Evolutionary conservation across 2,329 filamentous ascomycete species (phyloP).

Genomic region (Dothideomycetes sp.): DNA sequence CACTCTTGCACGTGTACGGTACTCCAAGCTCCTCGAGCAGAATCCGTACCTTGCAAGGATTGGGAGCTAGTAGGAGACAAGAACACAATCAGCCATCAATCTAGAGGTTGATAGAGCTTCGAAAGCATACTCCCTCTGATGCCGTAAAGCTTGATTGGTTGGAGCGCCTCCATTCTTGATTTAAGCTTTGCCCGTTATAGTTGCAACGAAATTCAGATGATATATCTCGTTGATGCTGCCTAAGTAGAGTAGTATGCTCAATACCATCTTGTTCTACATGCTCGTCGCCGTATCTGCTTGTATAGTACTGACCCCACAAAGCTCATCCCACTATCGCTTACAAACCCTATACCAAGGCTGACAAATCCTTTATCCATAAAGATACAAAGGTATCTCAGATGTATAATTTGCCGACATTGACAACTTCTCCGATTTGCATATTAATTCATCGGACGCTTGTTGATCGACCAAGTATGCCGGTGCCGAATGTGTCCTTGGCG

Average conservation of each 20-base stretch:
- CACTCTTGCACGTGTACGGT: slow-evolving; percentile 24
- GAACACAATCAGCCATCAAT: not conserved
- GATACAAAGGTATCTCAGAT: no score
- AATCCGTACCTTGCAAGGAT: slow-evolving; percentile 33
- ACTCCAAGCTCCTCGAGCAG: slow-evolving; percentile 32
- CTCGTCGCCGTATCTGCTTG: no score
- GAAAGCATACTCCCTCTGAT: not conserved
- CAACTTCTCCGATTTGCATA: no score
- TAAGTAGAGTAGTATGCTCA: not conserved
- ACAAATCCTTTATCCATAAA: not conserved
- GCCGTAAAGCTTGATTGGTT: not conserved
- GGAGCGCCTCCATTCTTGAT: not conserved
- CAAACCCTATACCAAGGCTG: not conserved
- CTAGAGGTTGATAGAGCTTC: not conserved
- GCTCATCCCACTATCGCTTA: not conserved
- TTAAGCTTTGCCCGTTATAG: not conserved
- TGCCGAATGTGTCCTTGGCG: no score
- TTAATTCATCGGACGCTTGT: no score
- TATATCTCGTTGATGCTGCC: not conserved
- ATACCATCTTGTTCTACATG: not conserved
- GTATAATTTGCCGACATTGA: no score
- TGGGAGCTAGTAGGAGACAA: slow-evolving; percentile 22
- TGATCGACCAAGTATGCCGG: no score
- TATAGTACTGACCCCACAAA: no score
- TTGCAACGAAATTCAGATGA: not conserved